Evolutionary conservation across 1,139 yeast genomes (phyloP).

Genomic region (Taphrina communis): DNA sequence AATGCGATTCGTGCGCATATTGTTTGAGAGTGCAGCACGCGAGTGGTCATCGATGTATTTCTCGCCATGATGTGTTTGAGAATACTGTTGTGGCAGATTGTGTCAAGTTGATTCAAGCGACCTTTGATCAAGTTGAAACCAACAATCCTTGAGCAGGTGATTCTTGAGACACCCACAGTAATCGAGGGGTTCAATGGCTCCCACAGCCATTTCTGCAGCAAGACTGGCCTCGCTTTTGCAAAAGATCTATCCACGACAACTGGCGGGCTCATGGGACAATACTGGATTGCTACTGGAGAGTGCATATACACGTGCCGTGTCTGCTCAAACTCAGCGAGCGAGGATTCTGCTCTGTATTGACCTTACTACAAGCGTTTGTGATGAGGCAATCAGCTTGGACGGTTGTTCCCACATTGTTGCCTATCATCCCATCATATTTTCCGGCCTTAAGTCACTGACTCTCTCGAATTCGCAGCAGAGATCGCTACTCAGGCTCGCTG

Average conservation of each 20-base stretch:
- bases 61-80: too few relatives aligned
- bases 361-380: slow-evolving; percentile 79
- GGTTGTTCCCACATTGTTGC: slow-evolving; percentile 63
- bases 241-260: slow-evolving; percentile 68
- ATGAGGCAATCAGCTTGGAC: slow-evolving; percentile 71
- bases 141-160: too few relatives aligned
- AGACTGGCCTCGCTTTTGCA: slow-evolving; percentile 55
- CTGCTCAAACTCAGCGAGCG: slow-evolving; percentile 48
- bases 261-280: slow-evolving; percentile 96
- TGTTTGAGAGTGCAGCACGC: too few relatives aligned
- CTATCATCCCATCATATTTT: slow-evolving; percentile 90
- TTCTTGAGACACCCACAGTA: too few relatives aligned
- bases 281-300: slow-evolving; percentile 85
- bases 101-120: too few relatives aligned
- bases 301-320: slow-evolving; percentile 48
- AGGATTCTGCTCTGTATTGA: slow-evolving; percentile 79
- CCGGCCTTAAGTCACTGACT: slow-evolving; percentile 80
- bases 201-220: slow-evolving; percentile 7
- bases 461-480: slow-evolving; percentile 76
- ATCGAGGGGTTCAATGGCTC: background rate
- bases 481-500: slow-evolving; percentile 73
- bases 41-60: too few relatives aligned
- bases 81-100: too few relatives aligned
- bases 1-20: too few relatives aligned
- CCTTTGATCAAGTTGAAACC: too few relatives aligned